Evolutionary conservation across 2,329 filamentous ascomycete genomes (phyloP).

Genomic region (Aspergillus cejpii): DNA sequence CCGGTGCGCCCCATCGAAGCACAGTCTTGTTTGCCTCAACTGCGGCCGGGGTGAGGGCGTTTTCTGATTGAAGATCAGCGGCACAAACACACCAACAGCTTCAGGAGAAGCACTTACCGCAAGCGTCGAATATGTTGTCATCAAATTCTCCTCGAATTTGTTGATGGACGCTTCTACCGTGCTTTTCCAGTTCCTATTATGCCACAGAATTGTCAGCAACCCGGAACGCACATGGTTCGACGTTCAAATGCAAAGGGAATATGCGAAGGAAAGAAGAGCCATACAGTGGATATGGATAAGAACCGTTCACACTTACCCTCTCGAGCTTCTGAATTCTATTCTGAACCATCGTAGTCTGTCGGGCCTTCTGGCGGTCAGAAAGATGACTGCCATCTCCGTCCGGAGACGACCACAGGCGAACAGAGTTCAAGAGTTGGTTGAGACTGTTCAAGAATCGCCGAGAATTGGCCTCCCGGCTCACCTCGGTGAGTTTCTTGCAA

Average conservation of each 20-base stretch:
- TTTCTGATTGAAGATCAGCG: neutral
- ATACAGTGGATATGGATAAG: neutral
- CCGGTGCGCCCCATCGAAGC: conserved; percentile 35
- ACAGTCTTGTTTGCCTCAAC: conserved; percentile 25
- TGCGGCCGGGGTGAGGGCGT: neutral
- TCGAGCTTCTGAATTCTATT: neutral
- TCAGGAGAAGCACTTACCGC: conserved; percentile 1
- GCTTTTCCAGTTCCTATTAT: neutral
- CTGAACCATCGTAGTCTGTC: neutral
- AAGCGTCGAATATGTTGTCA: neutral
- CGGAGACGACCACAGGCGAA: conserved; percentile 45
- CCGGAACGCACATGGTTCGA: neutral
- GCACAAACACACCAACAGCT: neutral
- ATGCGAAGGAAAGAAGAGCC: neutral
- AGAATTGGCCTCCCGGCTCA: conserved; percentile 41
- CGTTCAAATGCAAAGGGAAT: neutral
- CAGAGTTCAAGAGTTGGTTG: conserved; percentile 47
- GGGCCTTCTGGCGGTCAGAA: neutral
- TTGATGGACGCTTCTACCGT: neutral
- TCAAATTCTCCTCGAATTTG: neutral
- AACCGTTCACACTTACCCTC: neutral
- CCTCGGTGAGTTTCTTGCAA: conserved; percentile 52
- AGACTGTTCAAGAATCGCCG: conserved; percentile 49
- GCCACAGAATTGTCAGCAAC: neutral
- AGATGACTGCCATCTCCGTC: neutral